A percentile compares a stretch with the other conserved stretches of the same genome.
Conservation (phyloP, 805 yeast species). For the Wickerhamiella kurtzmanii region DNA sequence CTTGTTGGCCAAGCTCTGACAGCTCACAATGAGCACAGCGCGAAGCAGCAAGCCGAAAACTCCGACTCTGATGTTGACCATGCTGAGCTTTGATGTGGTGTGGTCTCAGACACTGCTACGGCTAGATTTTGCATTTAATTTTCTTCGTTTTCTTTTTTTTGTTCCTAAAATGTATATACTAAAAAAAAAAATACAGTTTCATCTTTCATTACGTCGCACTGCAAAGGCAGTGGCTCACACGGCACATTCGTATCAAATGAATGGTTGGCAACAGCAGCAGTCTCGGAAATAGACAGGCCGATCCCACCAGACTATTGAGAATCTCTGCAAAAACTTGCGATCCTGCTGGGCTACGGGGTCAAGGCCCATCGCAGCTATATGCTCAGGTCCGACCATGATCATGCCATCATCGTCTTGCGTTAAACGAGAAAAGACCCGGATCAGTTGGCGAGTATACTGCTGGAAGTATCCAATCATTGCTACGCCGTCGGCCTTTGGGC, state of each 20-base stretch:
- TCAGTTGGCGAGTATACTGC: slow-evolving; percentile 32
- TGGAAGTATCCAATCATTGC: slow-evolving; percentile 40
- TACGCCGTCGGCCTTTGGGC: slow-evolving; percentile 30
- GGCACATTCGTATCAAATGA: too few relatives aligned
- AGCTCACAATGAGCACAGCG: neutral
- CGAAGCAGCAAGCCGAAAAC: slow-evolving; percentile 1
- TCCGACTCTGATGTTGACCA: slow-evolving; percentile 1
- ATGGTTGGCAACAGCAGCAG: slow-evolving; percentile 18
- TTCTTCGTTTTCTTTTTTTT: too few relatives aligned
- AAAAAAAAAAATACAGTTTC: too few relatives aligned
- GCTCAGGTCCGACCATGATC: slow-evolving; percentile 30
- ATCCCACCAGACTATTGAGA: slow-evolving; percentile 38
- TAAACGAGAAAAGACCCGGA: slow-evolving; percentile 29
- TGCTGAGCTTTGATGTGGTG: neutral
- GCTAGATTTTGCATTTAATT: too few relatives aligned
- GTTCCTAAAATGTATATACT: too few relatives aligned
- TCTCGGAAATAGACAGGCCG: slow-evolving; percentile 30
- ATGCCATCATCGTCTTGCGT: slow-evolving; percentile 22
- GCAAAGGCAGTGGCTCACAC: too few relatives aligned
- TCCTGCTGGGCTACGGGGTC: slow-evolving; percentile 40
- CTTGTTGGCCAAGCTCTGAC: slow-evolving; percentile 11
- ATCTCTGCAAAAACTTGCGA: slow-evolving; percentile 31
- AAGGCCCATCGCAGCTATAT: slow-evolving; percentile 43
- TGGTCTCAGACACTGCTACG: neutral
- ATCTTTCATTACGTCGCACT: too few relatives aligned